Conservation (phyloP, 2,329 filamentous ascomycete genomes). For the Trichoderma sp. region DNA sequence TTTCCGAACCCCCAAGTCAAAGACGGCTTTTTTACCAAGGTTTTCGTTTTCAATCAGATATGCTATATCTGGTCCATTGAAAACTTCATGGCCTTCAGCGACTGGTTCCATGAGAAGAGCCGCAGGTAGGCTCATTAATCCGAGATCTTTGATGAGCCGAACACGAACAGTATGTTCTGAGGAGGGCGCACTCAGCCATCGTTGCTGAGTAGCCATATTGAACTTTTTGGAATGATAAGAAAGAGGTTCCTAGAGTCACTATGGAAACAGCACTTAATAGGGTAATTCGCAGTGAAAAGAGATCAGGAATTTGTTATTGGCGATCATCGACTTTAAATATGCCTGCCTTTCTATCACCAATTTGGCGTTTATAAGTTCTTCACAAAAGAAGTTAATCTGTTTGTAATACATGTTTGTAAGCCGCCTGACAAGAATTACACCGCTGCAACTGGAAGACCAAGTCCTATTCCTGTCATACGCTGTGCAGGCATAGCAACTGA, state of each 20-base stretch:
- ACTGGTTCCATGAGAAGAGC: neutral
- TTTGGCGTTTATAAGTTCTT: neutral
- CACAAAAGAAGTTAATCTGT: neutral
- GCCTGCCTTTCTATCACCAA: neutral
- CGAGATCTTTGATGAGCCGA: conserved; percentile 5
- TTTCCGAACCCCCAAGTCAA: conserved; percentile 10
- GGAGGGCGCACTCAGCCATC: neutral
- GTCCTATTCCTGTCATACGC: neutral
- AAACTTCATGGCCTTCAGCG: neutral
- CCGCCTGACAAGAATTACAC: neutral
- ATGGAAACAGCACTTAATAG: neutral
- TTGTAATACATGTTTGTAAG: neutral
- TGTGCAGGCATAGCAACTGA: neutral
- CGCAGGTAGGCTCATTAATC: neutral
- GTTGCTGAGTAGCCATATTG: neutral
- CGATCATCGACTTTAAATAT: neutral
- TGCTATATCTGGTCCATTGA: neutral
- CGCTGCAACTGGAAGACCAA: neutral
- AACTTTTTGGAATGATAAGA: neutral
- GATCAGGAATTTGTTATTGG: neutral
- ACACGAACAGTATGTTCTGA: neutral
- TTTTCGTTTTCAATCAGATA: conserved; percentile 13
- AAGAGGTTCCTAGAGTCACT: neutral
- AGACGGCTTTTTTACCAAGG: neutral
- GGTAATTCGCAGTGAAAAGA: neutral